Evolutionary conservation across 2,329 filamentous ascomycete genomes (phyloP).

Genomic region (Colletotrichum sp.): DNA sequence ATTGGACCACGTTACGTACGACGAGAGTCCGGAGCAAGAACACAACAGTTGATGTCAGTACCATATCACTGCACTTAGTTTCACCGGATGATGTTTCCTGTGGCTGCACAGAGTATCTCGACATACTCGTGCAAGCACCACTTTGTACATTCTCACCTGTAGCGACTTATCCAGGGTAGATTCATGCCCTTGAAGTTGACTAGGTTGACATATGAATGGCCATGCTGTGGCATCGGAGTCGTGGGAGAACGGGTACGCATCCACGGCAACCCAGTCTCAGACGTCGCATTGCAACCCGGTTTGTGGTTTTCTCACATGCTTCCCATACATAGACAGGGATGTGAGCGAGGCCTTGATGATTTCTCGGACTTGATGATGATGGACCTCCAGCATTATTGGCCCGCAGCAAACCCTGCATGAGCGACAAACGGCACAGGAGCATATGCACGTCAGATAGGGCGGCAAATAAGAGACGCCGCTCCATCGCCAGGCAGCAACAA

Average conservation of each 20-base stretch:
- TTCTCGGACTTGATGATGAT: background rate
- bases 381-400: background rate
- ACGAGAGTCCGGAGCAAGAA: background rate
- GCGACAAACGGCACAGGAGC: too few species aligned
- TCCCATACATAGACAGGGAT: background rate
- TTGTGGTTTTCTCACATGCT: background rate
- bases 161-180: accelerated
- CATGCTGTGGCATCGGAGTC: accelerated
- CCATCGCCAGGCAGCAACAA: background rate
- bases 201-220: accelerated
- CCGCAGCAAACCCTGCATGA: background rate
- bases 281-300: background rate
- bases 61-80: background rate
- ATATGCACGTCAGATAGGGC: background rate
- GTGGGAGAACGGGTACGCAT: accelerated
- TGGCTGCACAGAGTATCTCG: background rate
- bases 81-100: accelerated
- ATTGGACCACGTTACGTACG: background rate
- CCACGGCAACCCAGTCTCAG: background rate
- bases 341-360: background rate
- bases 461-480: background rate
- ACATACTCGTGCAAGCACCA: accelerated
- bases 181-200: background rate
- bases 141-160: accelerated
- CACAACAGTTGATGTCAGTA: background rate